Conservation (phyloP, 2,329 filamentous ascomycete species). For the Monilinia polystroma region DNA sequence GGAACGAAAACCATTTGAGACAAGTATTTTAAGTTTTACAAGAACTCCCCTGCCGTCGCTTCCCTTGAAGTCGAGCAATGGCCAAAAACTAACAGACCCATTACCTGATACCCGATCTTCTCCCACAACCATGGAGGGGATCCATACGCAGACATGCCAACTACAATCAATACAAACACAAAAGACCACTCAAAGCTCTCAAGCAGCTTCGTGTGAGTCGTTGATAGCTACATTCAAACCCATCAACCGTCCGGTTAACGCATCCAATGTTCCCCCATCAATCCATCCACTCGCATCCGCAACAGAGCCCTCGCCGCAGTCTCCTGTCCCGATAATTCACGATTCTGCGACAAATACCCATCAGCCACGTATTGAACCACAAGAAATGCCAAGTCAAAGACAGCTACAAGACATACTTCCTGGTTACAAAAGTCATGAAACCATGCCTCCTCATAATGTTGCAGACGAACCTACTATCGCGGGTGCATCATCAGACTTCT, state of each 20-base stretch:
- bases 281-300: background rate
- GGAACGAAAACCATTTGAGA: background rate
- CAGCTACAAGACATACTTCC: background rate
- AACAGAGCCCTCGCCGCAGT: background rate
- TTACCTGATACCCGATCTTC: background rate
- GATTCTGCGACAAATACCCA: background rate
- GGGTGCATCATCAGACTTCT: background rate
- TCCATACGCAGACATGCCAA: background rate
- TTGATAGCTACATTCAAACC: background rate
- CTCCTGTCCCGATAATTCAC: background rate
- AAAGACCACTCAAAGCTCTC: background rate
- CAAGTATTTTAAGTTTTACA: background rate
- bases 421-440: background rate
- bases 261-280: background rate
- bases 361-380: no score
- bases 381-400: background rate
- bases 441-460: background rate
- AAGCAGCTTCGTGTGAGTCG: background rate
- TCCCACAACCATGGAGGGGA: background rate
- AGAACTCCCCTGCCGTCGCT: slow-evolving; percentile 2
- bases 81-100: background rate
- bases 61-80: background rate
- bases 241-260: slow-evolving; percentile 5
- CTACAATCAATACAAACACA: background rate
- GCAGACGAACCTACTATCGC: background rate